Conservation (phyloP, 2,329 filamentous ascomycete genomes). For the Aureobasidium sp. region DNA sequence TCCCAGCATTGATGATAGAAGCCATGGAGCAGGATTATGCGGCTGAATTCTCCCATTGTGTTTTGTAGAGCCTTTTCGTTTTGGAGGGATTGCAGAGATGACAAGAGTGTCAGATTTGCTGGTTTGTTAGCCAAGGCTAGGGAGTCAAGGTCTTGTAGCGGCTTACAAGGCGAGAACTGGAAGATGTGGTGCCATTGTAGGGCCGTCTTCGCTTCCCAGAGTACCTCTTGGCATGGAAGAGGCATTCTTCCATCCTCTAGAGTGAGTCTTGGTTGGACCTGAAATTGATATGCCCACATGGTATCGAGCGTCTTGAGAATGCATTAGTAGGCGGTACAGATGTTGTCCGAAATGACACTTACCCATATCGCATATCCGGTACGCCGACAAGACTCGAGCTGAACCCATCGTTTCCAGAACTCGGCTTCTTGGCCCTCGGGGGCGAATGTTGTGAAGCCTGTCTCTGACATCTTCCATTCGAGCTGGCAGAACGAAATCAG, state of each 20-base stretch:
- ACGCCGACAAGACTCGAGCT: slow-evolving; percentile 19
- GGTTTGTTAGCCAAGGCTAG: background rate
- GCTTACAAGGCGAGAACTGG: slow-evolving; percentile 13
- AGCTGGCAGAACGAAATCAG: slow-evolving; percentile 15
- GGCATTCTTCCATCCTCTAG: slow-evolving; percentile 20
- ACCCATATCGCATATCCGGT: slow-evolving; percentile 23
- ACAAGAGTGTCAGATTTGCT: slow-evolving; percentile 30
- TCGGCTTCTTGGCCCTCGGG: slow-evolving; percentile 3
- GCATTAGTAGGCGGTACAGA: background rate
- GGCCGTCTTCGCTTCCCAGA: slow-evolving; percentile 23
- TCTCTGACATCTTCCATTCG: slow-evolving; percentile 16
- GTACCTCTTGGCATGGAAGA: slow-evolving; percentile 23
- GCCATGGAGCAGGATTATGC: slow-evolving; percentile 44
- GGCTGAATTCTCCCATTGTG: slow-evolving; percentile 43
- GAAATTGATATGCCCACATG: slow-evolving; percentile 22
- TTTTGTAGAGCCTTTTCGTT: slow-evolving; percentile 42
- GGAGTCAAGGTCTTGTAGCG: background rate
- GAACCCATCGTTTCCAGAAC: slow-evolving; percentile 19
- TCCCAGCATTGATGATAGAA: slow-evolving; percentile 46
- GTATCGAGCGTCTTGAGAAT: slow-evolving; percentile 19
- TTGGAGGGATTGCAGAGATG: slow-evolving; percentile 41
- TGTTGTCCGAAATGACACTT: background rate
- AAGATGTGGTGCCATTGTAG: slow-evolving; percentile 21
- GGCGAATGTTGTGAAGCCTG: background rate
- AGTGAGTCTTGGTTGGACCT: slow-evolving; percentile 15